phyloP scores from a whole-genome alignment of 805 yeast species.

The Lipomyces kockii region DNA sequence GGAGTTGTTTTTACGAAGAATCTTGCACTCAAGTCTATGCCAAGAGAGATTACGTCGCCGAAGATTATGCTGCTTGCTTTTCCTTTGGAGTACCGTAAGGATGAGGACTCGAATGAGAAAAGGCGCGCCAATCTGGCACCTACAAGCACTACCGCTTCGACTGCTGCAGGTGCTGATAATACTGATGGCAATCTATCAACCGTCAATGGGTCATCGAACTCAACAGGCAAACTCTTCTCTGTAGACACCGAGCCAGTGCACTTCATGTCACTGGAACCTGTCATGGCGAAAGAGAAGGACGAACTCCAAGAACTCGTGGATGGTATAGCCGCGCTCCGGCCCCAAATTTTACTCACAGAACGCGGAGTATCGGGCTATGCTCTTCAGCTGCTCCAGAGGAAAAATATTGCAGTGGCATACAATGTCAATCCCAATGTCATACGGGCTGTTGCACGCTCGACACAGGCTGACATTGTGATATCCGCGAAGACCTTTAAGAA shows the following conservation, averaged over 20 bases:
- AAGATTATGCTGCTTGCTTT: constrained; percentile 81
- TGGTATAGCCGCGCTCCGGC: constrained; percentile 73
- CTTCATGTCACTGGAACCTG: constrained; percentile 79
- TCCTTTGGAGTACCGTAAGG: constrained; percentile 82
- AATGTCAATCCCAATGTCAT: constrained; percentile 82
- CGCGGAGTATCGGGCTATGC: constrained; percentile 85
- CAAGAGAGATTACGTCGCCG: constrained; percentile 64
- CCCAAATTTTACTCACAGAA: constrained; percentile 78
- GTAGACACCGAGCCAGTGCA: constrained; percentile 45
- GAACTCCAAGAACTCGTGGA: constrained; percentile 80
- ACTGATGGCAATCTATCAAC: not conserved
- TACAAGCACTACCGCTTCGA: not conserved
- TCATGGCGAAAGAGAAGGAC: constrained; percentile 85
- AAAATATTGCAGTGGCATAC: constrained; percentile 79
- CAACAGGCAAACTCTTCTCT: not conserved
- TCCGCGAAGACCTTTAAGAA: constrained; percentile 84
- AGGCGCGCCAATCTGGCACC: not conserved
- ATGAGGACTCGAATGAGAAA: constrained; percentile 53
- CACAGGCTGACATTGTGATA: constrained; percentile 81
- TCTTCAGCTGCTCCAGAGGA: constrained; percentile 66
- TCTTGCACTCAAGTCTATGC: constrained; percentile 81
- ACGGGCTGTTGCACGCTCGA: constrained; percentile 73
- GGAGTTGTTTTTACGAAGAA: constrained; percentile 87
- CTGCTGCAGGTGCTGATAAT: not conserved
- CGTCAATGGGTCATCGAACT: not conserved